Evolutionary conservation across 2,329 filamentous ascomycete species (phyloP).

Genomic region (Coniochaeta prunicola): DNA sequence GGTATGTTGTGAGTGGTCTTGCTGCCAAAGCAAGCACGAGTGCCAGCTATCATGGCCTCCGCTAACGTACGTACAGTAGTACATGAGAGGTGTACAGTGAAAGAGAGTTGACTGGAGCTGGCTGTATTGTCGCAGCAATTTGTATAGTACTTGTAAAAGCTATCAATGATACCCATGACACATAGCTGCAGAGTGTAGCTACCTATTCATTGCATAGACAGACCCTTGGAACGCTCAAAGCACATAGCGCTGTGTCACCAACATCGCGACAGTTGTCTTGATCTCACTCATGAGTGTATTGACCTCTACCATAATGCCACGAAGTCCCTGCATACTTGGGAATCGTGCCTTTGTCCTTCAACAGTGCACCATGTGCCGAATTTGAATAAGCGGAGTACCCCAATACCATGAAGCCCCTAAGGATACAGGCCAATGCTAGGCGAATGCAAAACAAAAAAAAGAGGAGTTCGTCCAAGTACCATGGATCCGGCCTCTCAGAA

Average conservation of each 20-base stretch:
- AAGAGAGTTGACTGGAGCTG: neutral
- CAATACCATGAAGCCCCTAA: neutral
- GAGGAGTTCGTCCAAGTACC: too few species aligned
- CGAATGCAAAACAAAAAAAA: neutral
- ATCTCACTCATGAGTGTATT: too few species aligned
- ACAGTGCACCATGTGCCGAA: neutral
- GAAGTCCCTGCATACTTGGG: neutral
- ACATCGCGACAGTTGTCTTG: too few species aligned
- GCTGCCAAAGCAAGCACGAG: neutral
- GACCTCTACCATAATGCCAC: neutral
- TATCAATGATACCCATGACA: constrained; percentile 18
- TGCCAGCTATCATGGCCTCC: neutral
- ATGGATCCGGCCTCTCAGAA: too few species aligned
- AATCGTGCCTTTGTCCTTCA: neutral
- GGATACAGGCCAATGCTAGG: neutral
- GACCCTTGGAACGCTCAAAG: neutral
- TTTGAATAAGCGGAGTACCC: neutral
- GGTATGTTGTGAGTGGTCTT: neutral
- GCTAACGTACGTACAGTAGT: neutral
- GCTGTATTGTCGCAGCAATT: constrained; percentile 2
- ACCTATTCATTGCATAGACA: neutral
- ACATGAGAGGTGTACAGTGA: neutral
- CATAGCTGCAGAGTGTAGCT: neutral
- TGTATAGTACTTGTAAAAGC: constrained; percentile 6
- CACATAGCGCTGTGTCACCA: neutral